Evolutionary conservation across 768 basidiomycete species (phyloP).

Genomic region (Trametes meyenii): DNA sequence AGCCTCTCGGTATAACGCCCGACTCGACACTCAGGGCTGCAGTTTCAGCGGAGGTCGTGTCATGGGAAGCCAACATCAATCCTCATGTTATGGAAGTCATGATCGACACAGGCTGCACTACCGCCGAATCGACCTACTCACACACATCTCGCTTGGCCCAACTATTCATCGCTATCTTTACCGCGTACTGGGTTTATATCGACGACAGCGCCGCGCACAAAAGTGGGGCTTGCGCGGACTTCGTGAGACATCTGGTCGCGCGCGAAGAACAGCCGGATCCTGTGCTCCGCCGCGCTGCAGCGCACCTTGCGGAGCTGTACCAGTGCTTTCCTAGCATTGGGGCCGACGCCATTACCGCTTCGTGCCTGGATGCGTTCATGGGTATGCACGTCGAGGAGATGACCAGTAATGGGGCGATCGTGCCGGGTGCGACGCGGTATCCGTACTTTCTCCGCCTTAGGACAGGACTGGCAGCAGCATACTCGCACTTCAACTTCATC

Average conservation of each 20-base stretch:
- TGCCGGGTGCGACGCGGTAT: constrained; percentile 29
- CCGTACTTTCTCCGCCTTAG: constrained; percentile 30
- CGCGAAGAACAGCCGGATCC: neutral
- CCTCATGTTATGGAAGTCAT: neutral
- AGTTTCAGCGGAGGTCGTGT: neutral
- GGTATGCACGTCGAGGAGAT: constrained; percentile 38
- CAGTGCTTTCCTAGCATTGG: neutral
- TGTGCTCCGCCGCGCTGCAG: neutral
- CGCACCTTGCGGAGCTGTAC: neutral
- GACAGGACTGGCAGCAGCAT: constrained; percentile 41
- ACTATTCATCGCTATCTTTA: constrained; percentile 33
- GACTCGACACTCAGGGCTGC: neutral
- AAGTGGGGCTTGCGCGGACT: neutral
- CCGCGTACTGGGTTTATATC: constrained; percentile 37
- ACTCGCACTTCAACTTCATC: constrained; percentile 34
- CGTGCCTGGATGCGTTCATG: constrained; percentile 40
- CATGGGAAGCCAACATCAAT: neutral
- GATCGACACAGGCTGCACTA: constrained; percentile 6
- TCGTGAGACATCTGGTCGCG: neutral
- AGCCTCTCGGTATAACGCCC: neutral
- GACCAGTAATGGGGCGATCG: constrained; percentile 31
- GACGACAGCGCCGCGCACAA: neutral
- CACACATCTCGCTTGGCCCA: constrained; percentile 18
- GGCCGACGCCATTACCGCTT: constrained; percentile 26
- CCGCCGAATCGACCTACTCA: constrained; percentile 11